These are phyloP conservation scores for Blastomyces gilchristii DNA, from an alignment of 2,329 filamentous ascomycete species.

Conservation along the genomic window DNA sequence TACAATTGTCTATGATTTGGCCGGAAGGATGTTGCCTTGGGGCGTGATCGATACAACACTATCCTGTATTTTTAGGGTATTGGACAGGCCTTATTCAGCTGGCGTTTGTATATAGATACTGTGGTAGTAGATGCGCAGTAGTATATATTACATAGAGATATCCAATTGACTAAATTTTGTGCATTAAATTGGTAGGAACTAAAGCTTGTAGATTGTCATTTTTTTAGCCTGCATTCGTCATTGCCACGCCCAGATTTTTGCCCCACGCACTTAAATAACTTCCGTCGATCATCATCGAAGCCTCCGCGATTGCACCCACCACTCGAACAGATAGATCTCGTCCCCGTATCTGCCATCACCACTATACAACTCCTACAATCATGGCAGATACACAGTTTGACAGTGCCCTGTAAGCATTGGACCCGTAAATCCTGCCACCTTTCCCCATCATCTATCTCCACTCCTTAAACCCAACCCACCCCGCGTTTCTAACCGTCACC, in stretches of 20 bases:
- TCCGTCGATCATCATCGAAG: background rate
- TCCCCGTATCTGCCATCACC: background rate
- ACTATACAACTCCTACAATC: slow-evolving; percentile 16
- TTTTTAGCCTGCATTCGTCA: background rate
- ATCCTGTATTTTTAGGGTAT: background rate
- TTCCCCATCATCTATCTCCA: slow-evolving; percentile 1
- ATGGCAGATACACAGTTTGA: slow-evolving; percentile 43
- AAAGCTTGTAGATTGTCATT: background rate
- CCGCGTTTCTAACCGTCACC: slow-evolving; percentile 16
- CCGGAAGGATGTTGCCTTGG: background rate
- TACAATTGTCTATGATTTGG: background rate
- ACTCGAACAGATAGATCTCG: background rate
- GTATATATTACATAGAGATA: slow-evolving; percentile 2
- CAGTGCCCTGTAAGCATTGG: slow-evolving; percentile 38
- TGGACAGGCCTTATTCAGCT: background rate
- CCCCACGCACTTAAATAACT: slow-evolving; percentile 15
- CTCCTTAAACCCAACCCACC: slow-evolving; percentile 14
- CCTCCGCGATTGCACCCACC: background rate
- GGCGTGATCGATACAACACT: background rate
- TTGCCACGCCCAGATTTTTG: slow-evolving; percentile 11
- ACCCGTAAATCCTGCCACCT: slow-evolving; percentile 1
- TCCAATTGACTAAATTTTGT: background rate
- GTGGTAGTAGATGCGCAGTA: background rate
- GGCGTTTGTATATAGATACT: background rate
- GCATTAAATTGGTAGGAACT: background rate